Conservation (phyloP, 2,329 filamentous ascomycete genomes). For the Cryphonectria naterciae region DNA sequence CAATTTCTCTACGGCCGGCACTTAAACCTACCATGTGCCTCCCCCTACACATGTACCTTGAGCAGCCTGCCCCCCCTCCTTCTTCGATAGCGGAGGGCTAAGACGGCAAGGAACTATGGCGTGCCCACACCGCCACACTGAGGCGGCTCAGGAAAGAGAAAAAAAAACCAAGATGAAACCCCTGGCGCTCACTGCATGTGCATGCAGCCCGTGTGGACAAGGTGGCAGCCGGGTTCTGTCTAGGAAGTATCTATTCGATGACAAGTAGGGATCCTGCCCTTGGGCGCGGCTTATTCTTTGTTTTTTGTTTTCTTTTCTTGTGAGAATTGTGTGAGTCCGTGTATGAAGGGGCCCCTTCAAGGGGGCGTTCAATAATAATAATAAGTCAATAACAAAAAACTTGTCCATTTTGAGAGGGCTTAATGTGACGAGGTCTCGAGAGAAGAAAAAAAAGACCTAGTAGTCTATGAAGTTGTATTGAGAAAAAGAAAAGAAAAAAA, state of each 20-base stretch:
- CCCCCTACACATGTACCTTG: too few species aligned
- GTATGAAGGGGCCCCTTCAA: too few species aligned
- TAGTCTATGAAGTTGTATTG: not conserved
- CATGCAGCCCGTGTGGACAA: not conserved
- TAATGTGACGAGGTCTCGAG: not conserved
- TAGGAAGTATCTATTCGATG: too few species aligned
- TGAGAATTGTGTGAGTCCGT: too few species aligned
- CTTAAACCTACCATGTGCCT: too few species aligned
- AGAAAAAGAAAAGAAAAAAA: not conserved
- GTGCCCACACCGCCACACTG: not conserved
- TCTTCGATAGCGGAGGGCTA: not conserved
- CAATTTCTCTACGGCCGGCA: not conserved
- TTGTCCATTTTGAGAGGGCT: not conserved
- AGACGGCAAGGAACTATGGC: not conserved
- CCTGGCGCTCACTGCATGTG: not conserved
- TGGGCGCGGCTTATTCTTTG: too few species aligned
- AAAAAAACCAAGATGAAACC: conserved; percentile 6
- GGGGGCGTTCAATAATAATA: too few species aligned
- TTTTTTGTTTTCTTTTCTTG: too few species aligned
- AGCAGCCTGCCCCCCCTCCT: too few species aligned
- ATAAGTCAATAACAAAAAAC: not conserved
- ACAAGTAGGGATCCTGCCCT: too few species aligned
- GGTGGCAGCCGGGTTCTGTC: too few species aligned
- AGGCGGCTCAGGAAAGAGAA: not conserved
- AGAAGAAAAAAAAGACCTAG: not conserved